Evolutionary conservation across 768 basidiomycete species (phyloP), one percentile per base, ranked within the genome.

Genomic region (Russula sp.): DNA sequence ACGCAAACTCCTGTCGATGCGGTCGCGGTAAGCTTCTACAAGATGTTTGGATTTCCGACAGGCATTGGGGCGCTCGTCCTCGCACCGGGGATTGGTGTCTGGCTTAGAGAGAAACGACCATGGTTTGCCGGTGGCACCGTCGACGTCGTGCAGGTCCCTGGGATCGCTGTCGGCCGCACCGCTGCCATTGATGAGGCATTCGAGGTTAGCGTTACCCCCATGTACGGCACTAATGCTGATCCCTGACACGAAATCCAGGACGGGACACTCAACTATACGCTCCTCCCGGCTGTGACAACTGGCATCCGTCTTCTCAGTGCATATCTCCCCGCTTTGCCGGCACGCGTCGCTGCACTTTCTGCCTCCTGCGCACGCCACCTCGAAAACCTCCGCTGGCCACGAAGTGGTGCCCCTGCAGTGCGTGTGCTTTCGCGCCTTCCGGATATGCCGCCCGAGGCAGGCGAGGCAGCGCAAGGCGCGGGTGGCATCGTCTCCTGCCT

Each of bases 51-150:
- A 39, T 93, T 85, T 68, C 91, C 91, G 11, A 92, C 90, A 0
- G 91, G 91, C 8, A 83, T 92, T 48, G 91, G 91, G 40, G 89
- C 89, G 13, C 77, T 94, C 5, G 73, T 94, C 34, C 67, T 68
- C 56, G 67, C 60, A 9, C 67, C 67, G 8, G 67, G 61, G 6
- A 85, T 88, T 49, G 88, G 85, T 71, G 84, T 86, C 69, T 80
- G 81, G 9, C 89, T 91, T 68, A 73, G 91, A 55, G 64, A 60
- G 27, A 61, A 66, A 35, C 82, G 89, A 8, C 89, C 89, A 0
- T 94, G 91, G 91, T 92, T 92, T 71, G 83, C 89, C 2, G 91
- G 91, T 35, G 90, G 90, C 2, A 89, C 84, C 0, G 89, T 92
- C 22, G 84, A 89, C 66, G 80, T 92, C 22, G 91, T 91, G 0